phyloP scores from a whole-genome alignment of 1,139 yeast species.

The Yamadazyma sp. region DNA sequence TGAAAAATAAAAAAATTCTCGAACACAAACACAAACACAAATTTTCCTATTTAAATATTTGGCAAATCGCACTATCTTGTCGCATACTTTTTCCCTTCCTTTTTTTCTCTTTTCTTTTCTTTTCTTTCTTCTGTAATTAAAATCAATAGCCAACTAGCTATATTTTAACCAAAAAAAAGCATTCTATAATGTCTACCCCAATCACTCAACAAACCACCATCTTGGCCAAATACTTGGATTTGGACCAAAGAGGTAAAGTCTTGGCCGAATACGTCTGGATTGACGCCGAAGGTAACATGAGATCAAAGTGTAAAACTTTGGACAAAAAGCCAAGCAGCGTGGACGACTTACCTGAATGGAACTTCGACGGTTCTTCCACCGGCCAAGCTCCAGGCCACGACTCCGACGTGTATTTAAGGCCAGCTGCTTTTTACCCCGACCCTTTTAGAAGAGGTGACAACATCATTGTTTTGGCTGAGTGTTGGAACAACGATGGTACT shows the following conservation, averaged over 20 bases:
- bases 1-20: neutral
- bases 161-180: slow-evolving; percentile 2
- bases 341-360: slow-evolving; percentile 97
- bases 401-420: slow-evolving; percentile 92
- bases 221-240: slow-evolving; percentile 76
- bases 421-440: slow-evolving; percentile 90
- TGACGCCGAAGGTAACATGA: slow-evolving; percentile 86
- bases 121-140: neutral
- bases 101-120: neutral
- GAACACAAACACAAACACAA: neutral
- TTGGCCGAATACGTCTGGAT: slow-evolving; percentile 98
- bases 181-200: slow-evolving; percentile 32
- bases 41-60: slow-evolving; percentile 3
- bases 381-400: slow-evolving; percentile 98
- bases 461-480: slow-evolving; percentile 90
- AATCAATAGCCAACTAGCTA: slow-evolving; percentile 1
- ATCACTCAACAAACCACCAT: slow-evolving; percentile 71
- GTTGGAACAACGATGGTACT: slow-evolving; percentile 98
- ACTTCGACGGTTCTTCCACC: slow-evolving; percentile 98
- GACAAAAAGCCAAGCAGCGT: slow-evolving; percentile 64
- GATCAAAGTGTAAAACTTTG: slow-evolving; percentile 93
- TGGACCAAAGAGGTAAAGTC: slow-evolving; percentile 82
- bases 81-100: no score
- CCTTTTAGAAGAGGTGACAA: slow-evolving; percentile 98
- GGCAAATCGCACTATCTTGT: slow-evolving; percentile 4